Base-by-base conservation (phyloP, 2,329 filamentous ascomycete species). In the Cercospora canescens region DNA sequence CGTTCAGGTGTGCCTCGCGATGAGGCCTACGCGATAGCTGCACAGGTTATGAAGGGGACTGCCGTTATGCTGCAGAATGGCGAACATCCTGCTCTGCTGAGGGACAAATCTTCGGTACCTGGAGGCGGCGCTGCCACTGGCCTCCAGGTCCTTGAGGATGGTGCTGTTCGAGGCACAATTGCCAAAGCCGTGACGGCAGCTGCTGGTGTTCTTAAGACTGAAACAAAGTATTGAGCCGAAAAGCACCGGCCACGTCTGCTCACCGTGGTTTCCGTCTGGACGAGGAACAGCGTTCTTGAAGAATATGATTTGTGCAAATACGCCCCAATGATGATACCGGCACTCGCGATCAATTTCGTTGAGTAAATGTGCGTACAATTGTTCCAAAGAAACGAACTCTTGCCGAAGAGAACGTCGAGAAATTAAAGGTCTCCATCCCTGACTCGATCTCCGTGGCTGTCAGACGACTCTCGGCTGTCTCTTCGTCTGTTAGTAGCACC, bases 41-140 rank as follows among this genome's bases (percentile, higher is more conserved):
- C 91, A 1, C 91, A 94, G 81, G 88, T 88, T 12, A 92, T 93
- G 89, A 85, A 87, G 70, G 91, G 91, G 24, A 88, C 89, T 0
- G 89, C 91, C 0, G 87, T 86, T 0, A 75, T 94, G 72, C 87
- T 94, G 11, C 82, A 91, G 62, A 55, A 56, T 24, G 90, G 90
- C 14, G 90, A 93, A 76, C 91, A 94, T 77, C 92, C 91, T 1
- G 90, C 91, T 16, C 79, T 93, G 24, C 79, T 94, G 60, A 85
- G 88, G 60, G 91, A 94, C 72, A 91, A 91, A 79, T 89, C 93
- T n/a, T 88, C 83, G 70, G 93, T 90, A 1, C 90, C 91, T 0
- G 91, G 90, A 5, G 91, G 91, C 1, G 93, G 90, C 78, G 93
- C 90, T 5, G 92, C 93, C 68, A 88, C 87, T 2, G 92, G 91